Evolutionary conservation across 2,329 filamentous ascomycete genomes (phyloP), one percentile per base, ranked within the genome.

Genomic region (Drechslerella dactyloides): DNA sequence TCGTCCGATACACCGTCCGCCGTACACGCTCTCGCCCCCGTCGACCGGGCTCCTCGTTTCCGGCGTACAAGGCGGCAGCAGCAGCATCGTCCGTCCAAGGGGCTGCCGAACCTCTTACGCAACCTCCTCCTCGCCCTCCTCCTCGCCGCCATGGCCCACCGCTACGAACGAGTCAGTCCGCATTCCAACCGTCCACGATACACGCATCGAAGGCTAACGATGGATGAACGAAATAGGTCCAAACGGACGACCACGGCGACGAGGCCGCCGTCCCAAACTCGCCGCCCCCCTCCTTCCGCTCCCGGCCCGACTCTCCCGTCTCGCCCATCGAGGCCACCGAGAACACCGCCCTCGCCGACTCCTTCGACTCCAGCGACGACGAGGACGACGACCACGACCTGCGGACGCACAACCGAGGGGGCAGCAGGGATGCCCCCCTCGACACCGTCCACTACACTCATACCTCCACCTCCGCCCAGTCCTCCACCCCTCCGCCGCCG

Each of bases 231-330:
- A 33, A 33, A 33, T 33, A 87, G 85, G 82, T 88, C 57, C 85
- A 85, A 77, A 83, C 82, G 77, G 84, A 84, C 74, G 85, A 87
- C 75, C 83, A 85, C 65, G 84, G 87, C 64, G 82, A 85, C 69
- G 75, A 78, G 13, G 79, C 80, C 30, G 78, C 80, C 46, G 79
- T 83, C 73, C 85, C 85, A 42, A 84, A 81, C 79, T 89, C 87
- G 27, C 86, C 87, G 55, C 87, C 87, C 40, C 93, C 93, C 1
- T 97, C 93, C 1, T 97, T 97, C 80, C 91, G 88, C 79, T 97
- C 93, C 52, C 87, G 90, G 78, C 84, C 89, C 33, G 91, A 91
- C 1, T 93, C 90, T 37, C 85, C 84, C 33, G 80, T 81, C 81
- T 81, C 83, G 83, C 59, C 66, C 40, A 19, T 70, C 59, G 66